Base-by-base conservation (phyloP, 176 grass and related monocot genomes). In the Saccharum officinarum region DNA sequence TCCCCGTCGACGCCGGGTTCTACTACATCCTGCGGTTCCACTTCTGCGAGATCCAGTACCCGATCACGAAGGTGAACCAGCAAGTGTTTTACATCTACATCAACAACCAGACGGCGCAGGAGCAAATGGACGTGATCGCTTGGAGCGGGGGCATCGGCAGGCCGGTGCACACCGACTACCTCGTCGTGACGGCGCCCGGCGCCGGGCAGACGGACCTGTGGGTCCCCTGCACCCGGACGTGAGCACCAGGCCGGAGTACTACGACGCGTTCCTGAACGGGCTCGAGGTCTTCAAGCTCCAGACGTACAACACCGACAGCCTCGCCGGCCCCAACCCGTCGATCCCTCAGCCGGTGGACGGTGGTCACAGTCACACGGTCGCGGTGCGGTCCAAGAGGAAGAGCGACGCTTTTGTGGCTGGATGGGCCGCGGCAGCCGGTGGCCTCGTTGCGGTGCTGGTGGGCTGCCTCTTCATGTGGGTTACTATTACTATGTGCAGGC, bases 31-130 rank as follows among this genome's bases (percentile, higher is more conserved):
- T 89, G 0, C 28, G 90, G 62, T 16, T 92, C 68, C 90, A 92
- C 64, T 87, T 92, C 67, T 92, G 87, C 84, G 90, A 92, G 90
- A 80, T 92, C 69, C 90, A 86, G 75, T 76, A 71, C 71, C 87
- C 80, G 33, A 70, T 92, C 11, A 89, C 75, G 8, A 41, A 0
- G 49, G 0, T 2, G 4, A 92, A 92, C 69, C 90, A 92, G 78
- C 65, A 87, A 0, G 18, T 52, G 2, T 92, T 92, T 81, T 7
- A 17, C 78, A 33, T 90, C 52, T 90, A 82, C 88, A n/a, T 90
- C 78, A 77, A 77, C 83, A 90, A 90, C 83, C 64, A 15, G 18
- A 90, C 88, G 72, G 88, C 83, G 52, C 71, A 71, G 54, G 6
- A 3, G 47, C 12, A 22, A 1, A 55, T 86, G 78, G 83, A 86